Evolutionary conservation across 1,284 basidiomycete species (phyloP).

Genomic region (Ganoderma meredithae): DNA sequence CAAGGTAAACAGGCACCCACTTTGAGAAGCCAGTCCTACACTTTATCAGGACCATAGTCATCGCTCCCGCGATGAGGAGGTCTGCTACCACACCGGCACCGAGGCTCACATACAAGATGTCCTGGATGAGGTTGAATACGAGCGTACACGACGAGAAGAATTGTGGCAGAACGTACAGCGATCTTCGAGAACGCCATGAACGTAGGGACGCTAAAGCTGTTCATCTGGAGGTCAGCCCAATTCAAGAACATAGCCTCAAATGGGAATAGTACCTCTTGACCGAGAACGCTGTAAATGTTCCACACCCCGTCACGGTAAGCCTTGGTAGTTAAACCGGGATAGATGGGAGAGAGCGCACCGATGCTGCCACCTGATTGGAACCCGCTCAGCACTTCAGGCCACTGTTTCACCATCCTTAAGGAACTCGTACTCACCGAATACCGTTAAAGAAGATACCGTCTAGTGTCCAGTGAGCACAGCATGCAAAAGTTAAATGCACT

Average conservation of each 20-base stretch:
- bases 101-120: slow-evolving; percentile 24
- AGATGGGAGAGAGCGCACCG: slow-evolving; percentile 12
- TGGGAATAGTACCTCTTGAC: slow-evolving; percentile 23
- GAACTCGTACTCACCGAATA: slow-evolving; percentile 23
- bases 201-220: slow-evolving; percentile 22
- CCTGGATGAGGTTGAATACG: neutral
- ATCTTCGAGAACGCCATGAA: slow-evolving; percentile 24
- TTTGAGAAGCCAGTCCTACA: slow-evolving; percentile 21
- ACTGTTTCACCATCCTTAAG: too few relatives aligned
- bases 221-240: neutral
- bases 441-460: slow-evolving; percentile 23
- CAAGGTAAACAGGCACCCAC: slow-evolving; percentile 1
- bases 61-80: slow-evolving; percentile 21
- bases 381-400: neutral
- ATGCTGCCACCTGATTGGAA: slow-evolving; percentile 28
- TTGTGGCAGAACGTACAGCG: slow-evolving; percentile 8
- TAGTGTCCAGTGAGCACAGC: neutral
- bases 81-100: slow-evolving; percentile 23
- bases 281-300: slow-evolving; percentile 22
- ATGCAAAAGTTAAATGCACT: too few relatives aligned
- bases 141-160: neutral
- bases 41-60: slow-evolving; percentile 18
- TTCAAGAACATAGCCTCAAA: neutral
- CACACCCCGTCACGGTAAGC: neutral
- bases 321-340: neutral